Conservation (phyloP, 805 yeast genomes). For the Wickerhamomyces tratensis region DNA sequence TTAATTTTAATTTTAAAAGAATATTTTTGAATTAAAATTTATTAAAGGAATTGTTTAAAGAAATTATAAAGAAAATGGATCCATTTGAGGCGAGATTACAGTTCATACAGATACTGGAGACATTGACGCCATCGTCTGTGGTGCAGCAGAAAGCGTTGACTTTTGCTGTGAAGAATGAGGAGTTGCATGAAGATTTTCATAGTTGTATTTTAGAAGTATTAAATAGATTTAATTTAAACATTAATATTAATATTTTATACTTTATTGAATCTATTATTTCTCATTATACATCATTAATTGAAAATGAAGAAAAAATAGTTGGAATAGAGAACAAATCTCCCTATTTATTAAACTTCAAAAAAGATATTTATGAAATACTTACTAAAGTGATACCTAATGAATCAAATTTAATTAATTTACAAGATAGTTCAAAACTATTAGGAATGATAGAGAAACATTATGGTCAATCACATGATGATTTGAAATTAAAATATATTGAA, state of each 20-base stretch:
- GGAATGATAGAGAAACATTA: slow-evolving; percentile 9
- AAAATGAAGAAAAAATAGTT: no score
- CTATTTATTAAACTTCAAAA: slow-evolving; percentile 17
- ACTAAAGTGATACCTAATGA: slow-evolving; percentile 26
- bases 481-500: background rate
- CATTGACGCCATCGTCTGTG: slow-evolving; percentile 53
- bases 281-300: no score
- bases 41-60: background rate
- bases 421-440: slow-evolving; percentile 11
- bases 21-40: background rate
- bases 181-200: slow-evolving; percentile 57
- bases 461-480: slow-evolving; percentile 2
- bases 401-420: slow-evolving; percentile 9
- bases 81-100: slow-evolving; percentile 80
- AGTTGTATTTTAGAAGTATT: slow-evolving; percentile 57
- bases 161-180: slow-evolving; percentile 44
- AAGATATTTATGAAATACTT: slow-evolving; percentile 25
- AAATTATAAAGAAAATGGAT: slow-evolving; percentile 43
- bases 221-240: slow-evolving; percentile 43
- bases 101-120: slow-evolving; percentile 56
- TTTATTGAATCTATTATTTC: slow-evolving; percentile 54
- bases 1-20: no score
- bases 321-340: slow-evolving; percentile 8
- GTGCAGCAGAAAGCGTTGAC: slow-evolving; percentile 24
- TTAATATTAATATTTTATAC: slow-evolving; percentile 56